Conservation (phyloP, 179 eudicot genomes). For the Actinidia arguta region DNA sequence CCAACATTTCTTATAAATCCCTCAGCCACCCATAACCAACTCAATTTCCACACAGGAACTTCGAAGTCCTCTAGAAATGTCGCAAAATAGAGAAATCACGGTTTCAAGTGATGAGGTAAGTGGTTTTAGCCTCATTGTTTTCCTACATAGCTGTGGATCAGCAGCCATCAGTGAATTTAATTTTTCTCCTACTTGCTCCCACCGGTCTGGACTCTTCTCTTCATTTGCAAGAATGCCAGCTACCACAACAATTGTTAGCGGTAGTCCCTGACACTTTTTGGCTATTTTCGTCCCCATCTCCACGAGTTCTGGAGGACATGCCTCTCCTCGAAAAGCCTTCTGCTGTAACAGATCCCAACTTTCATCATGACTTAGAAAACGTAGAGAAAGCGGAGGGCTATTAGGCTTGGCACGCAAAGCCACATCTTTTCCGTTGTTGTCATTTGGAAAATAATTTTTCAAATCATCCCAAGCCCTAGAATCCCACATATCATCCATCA, state of each 20-base stretch:
- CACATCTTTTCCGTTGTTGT: constrained; percentile 19
- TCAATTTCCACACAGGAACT: constrained; percentile 27
- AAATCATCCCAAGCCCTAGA: constrained; percentile 26
- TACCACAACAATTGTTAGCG: constrained; percentile 24
- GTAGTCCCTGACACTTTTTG: constrained; percentile 23
- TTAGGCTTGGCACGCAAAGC: constrained; percentile 7
- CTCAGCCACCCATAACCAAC: constrained; percentile 33
- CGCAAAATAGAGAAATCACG: constrained; percentile 32
- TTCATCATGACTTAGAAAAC: constrained; percentile 8
- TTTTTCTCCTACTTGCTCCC: constrained; percentile 15
- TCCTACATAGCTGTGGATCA: constrained; percentile 11
- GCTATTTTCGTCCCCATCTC: constrained; percentile 12
- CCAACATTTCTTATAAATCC: constrained; percentile 25
- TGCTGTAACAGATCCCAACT: not conserved
- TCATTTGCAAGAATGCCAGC: constrained; percentile 3
- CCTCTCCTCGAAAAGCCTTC: not conserved
- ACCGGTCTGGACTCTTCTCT: constrained; percentile 12
- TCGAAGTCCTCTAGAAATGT: constrained; percentile 29
- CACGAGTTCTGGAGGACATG: constrained; percentile 19
- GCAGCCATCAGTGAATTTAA: constrained; percentile 1
- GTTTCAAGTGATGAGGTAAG: constrained; percentile 26
- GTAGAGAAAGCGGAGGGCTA: not conserved
- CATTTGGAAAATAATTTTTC: constrained; percentile 14
- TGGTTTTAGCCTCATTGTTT: constrained; percentile 20
- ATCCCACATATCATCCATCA: constrained; percentile 17